Conservation (phyloP, 805 yeast species). For the Barnettozyma californica region DNA sequence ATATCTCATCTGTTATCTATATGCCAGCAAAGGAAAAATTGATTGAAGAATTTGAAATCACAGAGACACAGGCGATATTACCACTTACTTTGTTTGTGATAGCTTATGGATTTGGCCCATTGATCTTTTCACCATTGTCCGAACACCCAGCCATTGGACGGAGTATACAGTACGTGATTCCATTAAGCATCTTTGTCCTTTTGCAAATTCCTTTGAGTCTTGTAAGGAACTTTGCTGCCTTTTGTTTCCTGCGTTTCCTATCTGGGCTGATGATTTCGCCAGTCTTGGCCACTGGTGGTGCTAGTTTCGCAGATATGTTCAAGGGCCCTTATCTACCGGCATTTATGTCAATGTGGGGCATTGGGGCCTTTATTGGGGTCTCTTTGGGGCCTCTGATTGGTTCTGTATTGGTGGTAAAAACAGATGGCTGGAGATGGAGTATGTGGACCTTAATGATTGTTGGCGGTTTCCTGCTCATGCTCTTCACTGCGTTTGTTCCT, state of each 20-base stretch:
- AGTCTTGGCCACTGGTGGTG: constrained; percentile 54
- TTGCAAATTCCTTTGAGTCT: constrained; percentile 56
- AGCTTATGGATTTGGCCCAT: constrained; percentile 60
- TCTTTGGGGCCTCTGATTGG: constrained; percentile 54
- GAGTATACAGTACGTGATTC: constrained; percentile 40
- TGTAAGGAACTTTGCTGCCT: constrained; percentile 43
- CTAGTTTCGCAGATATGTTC: constrained; percentile 47
- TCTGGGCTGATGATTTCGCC: constrained; percentile 55
- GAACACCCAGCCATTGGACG: constrained; percentile 52
- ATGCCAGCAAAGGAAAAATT: constrained; percentile 47
- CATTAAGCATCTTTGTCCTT: constrained; percentile 42
- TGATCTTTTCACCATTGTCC: constrained; percentile 53
- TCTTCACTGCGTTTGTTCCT: constrained; percentile 39
- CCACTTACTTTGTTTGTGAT: constrained; percentile 51
- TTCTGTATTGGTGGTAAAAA: constrained; percentile 39
- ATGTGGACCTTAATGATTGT: constrained; percentile 46
- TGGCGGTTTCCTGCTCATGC: constrained; percentile 32
- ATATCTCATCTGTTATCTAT: constrained; percentile 52
- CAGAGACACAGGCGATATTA: constrained; percentile 40
- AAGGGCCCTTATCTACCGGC: constrained; percentile 37
- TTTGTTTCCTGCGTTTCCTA: constrained; percentile 45
- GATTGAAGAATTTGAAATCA: constrained; percentile 39
- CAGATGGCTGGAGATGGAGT: constrained; percentile 48
- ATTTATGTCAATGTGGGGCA: constrained; percentile 46
- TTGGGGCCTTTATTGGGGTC: constrained; percentile 52